Conservation (phyloP, 768 basidiomycete genomes). For the Boletus insuetus region DNA sequence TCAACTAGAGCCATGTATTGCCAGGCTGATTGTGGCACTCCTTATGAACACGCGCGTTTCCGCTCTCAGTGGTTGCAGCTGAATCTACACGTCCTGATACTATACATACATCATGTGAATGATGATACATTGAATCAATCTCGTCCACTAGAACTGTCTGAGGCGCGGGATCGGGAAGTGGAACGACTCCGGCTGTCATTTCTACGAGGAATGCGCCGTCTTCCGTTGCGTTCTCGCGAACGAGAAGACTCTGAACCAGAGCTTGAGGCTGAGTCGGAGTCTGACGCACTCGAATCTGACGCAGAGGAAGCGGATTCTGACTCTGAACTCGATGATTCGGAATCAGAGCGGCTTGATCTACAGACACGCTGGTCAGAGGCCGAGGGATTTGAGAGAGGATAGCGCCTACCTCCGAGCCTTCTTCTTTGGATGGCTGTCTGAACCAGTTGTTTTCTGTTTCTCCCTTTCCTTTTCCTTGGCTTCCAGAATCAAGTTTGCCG, state of each 20-base stretch:
- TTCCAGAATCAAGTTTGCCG: conserved; percentile 83
- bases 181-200: conserved; percentile 24
- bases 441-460: conserved; percentile 33
- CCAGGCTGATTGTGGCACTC: conserved; percentile 80
- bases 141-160: conserved; percentile 13
- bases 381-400: conserved; percentile 13
- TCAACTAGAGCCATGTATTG: background rate
- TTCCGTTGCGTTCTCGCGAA: conserved; percentile 40
- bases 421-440: conserved; percentile 33
- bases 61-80: conserved; percentile 30
- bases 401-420: conserved; percentile 40
- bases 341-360: conserved; percentile 35
- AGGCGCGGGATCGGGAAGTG: conserved; percentile 14
- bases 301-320: conserved; percentile 14
- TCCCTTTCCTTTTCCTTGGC: conserved; percentile 76
- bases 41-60: conserved; percentile 85
- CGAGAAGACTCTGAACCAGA: conserved; percentile 48
- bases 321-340: conserved; percentile 28
- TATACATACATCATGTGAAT: conserved; percentile 14
- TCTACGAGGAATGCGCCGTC: conserved; percentile 37
- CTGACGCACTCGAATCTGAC: conserved; percentile 37
- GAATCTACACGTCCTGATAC: conserved; percentile 5
- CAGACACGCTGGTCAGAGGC: background rate
- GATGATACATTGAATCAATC: conserved; percentile 13
- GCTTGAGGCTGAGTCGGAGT: conserved; percentile 10